Base-by-base conservation (phyloP, 345 rosid genomes). In the Physaria fendleri region DNA sequence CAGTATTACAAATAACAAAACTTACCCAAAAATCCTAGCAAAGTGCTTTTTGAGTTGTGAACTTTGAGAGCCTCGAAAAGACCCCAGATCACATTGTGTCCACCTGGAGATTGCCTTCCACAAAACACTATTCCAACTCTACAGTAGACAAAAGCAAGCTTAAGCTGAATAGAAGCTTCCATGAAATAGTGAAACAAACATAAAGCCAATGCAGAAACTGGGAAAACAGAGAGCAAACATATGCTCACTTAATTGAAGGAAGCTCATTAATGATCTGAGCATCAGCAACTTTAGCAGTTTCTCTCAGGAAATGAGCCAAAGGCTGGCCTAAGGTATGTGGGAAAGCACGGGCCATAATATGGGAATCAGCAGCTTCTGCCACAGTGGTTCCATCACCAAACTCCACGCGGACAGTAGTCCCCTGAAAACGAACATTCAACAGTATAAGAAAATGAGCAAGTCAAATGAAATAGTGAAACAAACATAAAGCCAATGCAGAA, bases 61-160 rank as follows among this genome's bases (percentile, higher is more conserved):
- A 69, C 71, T 58, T 93, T 82, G 47, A 93, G 88, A 52, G 97
- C 99, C 46, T 75, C 45, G 71, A 70, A 68, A 60, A 93, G 95
- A 32, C 97, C 99, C 97, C 97, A 93, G 30, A 93, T 42, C 30
- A 93, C 99, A 73, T 93, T 93, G 68, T 93, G 99, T 42, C 97
- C 97, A 60, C 95, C 99, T 0, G 99, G 99, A 38, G 99, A 87
- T 56, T 93, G 99, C 74, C 99, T 85, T 54, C 99, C 99, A 70
- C 87, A 82, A 60, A 93, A 90, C 53, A 90, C 92, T 37, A 93
- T 55, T 59, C 97, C 99, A 5, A 93, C 97, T 85, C 97, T 93
- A 77, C 45, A 38, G 34, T 48, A 58, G 28, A 43, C 47, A 35
- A 12, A 14, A 64, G 33, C 15, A 22, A 25, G 17, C 43, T 48